Conservation (phyloP, 2,329 filamentous ascomycete genomes). For the Moelleriella libera region DNA sequence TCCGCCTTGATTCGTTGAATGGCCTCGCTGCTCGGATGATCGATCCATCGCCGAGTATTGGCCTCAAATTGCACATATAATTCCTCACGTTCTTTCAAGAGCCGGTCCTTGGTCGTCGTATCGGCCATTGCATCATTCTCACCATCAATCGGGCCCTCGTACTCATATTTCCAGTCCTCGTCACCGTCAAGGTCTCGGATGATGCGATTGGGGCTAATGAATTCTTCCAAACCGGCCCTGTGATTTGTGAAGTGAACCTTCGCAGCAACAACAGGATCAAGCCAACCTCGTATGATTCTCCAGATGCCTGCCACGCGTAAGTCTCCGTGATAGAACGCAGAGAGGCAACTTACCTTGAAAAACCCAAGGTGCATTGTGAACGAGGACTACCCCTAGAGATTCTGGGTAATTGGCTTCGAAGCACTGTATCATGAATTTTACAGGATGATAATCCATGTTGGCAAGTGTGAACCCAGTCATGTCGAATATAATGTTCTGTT, state of each 20-base stretch:
- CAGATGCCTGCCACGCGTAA: conserved; percentile 53
- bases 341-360: conserved; percentile 61
- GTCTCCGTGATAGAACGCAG: not conserved
- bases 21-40: conserved; percentile 23
- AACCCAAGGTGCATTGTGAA: conserved; percentile 94
- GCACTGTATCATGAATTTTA: conserved; percentile 99
- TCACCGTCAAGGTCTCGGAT: conserved; percentile 74
- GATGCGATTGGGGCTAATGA: conserved; percentile 57
- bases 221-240: conserved; percentile 62
- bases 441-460: conserved; percentile 96
- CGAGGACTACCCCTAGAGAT: conserved; percentile 73
- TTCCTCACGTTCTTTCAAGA: conserved; percentile 48
- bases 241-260: conserved; percentile 92
- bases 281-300: conserved; percentile 90
- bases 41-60: conserved; percentile 63
- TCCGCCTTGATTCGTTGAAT: conserved; percentile 36
- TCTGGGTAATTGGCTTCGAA: conserved; percentile 99
- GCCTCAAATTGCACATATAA: conserved; percentile 64
- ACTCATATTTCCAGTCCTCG: conserved; percentile 74
- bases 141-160: conserved; percentile 57
- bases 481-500: conserved; percentile 84
- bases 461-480: conserved; percentile 88
- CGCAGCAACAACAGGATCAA: conserved; percentile 86
- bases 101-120: conserved; percentile 41
- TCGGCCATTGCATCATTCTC: conserved; percentile 71